phyloP scores from a whole-genome alignment of 192 early-diverging fungal species.

The Powellomyces hirtus region DNA sequence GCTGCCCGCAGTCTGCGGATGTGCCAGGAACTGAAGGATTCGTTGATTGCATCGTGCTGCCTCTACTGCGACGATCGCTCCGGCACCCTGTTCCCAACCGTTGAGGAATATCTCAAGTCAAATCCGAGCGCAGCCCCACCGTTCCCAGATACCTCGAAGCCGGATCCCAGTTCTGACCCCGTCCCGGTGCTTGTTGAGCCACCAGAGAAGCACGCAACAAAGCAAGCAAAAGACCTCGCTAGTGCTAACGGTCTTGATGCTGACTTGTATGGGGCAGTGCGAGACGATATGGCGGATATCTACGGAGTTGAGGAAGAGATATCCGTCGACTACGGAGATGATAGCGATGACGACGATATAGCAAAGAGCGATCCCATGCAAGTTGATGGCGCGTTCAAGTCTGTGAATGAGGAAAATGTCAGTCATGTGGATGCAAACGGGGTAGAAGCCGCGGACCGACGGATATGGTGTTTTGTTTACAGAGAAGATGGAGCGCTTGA shows the following conservation, averaged over 20 bases:
- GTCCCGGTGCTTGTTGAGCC: no score
- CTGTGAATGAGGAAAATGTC: no score
- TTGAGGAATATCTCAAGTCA: background rate
- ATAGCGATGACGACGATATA: no score
- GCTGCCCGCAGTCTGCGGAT: constrained; percentile 32
- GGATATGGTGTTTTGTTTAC: constrained; percentile 67
- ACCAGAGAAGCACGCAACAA: no score
- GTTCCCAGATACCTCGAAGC: no score
- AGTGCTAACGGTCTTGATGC: constrained; percentile 5
- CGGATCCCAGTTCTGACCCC: no score
- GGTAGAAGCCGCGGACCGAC: constrained; percentile 36
- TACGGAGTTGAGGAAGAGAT: constrained; percentile 32
- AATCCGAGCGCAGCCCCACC: background rate
- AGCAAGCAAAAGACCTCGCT: no score
- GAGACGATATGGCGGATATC: constrained; percentile 53
- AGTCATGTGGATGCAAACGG: constrained; percentile 1
- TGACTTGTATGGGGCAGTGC: constrained; percentile 37
- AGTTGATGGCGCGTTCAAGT: no score
- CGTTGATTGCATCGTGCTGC: constrained; percentile 34
- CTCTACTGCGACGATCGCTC: constrained; percentile 51
- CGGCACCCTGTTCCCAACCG: constrained; percentile 25
- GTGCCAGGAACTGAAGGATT: constrained; percentile 33
- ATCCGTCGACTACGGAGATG: no score
- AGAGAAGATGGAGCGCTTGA: constrained; percentile 63
- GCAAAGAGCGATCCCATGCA: no score